Conservation (phyloP, 1,284 basidiomycete genomes). For the Puccinia brachypodii region DNA sequence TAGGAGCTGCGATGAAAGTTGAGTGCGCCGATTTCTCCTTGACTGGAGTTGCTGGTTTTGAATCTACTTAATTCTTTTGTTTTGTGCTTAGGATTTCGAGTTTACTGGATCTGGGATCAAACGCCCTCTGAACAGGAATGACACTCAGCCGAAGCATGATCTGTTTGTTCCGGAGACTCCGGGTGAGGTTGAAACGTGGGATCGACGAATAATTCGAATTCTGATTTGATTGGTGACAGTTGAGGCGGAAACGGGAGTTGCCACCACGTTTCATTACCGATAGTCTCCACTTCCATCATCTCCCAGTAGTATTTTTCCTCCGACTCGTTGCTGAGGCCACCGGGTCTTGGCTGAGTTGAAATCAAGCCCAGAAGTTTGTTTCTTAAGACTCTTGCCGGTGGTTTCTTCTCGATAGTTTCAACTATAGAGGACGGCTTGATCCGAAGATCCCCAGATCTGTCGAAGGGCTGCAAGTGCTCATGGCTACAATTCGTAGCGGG, state of each 20-base stretch:
- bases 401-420: conserved; percentile 2
- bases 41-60: not conserved
- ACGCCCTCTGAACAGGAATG: not conserved
- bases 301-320: conserved; percentile 29
- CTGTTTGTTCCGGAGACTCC: not conserved
- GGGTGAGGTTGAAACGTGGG: not conserved
- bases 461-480: not conserved
- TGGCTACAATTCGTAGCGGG: not conserved
- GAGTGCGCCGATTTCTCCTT: not conserved
- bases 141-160: not conserved
- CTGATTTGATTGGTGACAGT: not conserved
- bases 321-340: not conserved
- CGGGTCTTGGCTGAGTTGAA: not conserved
- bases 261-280: conserved; percentile 16
- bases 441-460: not conserved
- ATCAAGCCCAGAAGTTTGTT: conserved; percentile 21
- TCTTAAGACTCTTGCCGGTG: not conserved
- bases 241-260: conserved; percentile 16
- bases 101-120: too few species aligned
- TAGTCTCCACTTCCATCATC: conserved; percentile 8
- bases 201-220: not conserved
- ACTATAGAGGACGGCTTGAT: not conserved
- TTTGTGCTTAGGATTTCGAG: not conserved
- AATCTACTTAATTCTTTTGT: not conserved
- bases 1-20: not conserved